phyloP scores from a whole-genome alignment of 139 green algal species.

The Chlamydomonas sp. region DNA sequence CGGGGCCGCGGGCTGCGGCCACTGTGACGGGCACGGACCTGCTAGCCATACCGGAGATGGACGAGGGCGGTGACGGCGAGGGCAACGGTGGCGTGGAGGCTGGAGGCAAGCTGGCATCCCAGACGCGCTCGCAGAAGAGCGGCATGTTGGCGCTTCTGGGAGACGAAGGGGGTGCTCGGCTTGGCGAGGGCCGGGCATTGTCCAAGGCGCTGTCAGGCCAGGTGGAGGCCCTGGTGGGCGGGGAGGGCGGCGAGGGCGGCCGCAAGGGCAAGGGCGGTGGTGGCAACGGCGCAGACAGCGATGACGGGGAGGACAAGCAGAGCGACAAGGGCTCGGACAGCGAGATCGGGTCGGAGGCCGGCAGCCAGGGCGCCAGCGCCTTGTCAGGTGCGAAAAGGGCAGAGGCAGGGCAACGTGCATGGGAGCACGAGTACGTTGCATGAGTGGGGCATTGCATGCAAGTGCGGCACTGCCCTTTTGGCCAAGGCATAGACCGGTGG shows the following conservation, averaged over 20 bases:
- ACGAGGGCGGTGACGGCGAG: no score
- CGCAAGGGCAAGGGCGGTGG: neutral
- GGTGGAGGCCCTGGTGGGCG: neutral
- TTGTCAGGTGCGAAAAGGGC: neutral
- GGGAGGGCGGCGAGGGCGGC: neutral
- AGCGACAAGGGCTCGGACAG: neutral
- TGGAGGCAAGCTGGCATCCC: no score
- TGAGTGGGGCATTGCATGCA: neutral
- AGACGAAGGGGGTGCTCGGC: no score
- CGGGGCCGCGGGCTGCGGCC: no score
- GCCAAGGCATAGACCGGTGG: no score
- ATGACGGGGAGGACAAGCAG: neutral
- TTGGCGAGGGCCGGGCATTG: no score
- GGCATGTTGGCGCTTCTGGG: no score
- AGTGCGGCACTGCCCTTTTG: neutral
- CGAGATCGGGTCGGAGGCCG: neutral
- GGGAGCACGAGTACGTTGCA: neutral
- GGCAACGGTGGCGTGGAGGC: no score
- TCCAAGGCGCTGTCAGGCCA: no score
- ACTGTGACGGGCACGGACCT: no score
- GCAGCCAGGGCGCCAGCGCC: conserved; percentile 24
- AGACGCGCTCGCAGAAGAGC: no score
- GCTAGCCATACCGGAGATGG: no score
- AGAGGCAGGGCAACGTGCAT: neutral
- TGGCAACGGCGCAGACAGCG: neutral